Evolutionary conservation across 2,329 filamentous ascomycete genomes (phyloP), one percentile per base, ranked within the genome.

Genomic region (Cladorrhinum sp.): DNA sequence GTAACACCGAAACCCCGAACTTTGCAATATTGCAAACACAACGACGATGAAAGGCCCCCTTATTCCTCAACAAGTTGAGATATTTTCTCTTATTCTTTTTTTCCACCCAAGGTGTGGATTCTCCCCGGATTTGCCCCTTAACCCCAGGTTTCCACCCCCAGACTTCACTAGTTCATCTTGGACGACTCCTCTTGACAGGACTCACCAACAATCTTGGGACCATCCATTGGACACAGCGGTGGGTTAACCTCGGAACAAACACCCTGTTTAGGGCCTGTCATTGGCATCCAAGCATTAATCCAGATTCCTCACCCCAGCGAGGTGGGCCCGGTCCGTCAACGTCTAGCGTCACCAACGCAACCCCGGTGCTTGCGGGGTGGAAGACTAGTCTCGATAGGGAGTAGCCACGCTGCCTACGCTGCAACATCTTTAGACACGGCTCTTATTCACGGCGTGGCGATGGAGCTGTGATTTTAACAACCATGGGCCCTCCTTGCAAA

Each of bases 351-450:
- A 55, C 36, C 36, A 41, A 41, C 10, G 16, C 36, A 32, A 18
- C 41, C 41, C 41, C 41, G 20, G 41, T 45, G n/a, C 18, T 56
- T 65, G 59, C 50, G 57, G 60, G 61, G 60, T 58, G 59, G 56
- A 55, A 50, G 58, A 50, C 57, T 59, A 60, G 57, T 57, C 20
- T 60, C 55, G 41, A 59, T 66, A 63, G 63, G 64, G 61, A 66
- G 59, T 41, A 61, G 51, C 45, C 53, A 38, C 55, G 59, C 59
- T 57, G 56, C 50, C 56, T 53, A 27, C 55, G 56, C 59, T 59
- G 56, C 45, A 60, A 57, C 45, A 60, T 62, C 60, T 59, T 62
- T 61, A 32, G 55, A 51, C 61, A 63, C 66, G 67, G 66, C 66
- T 67, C 50, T 64, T 66, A 29, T 62, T 41, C 29, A 61, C 66